Conservation (phyloP, 768 basidiomycete genomes). For the Leucosporidium yakuticum region DNA sequence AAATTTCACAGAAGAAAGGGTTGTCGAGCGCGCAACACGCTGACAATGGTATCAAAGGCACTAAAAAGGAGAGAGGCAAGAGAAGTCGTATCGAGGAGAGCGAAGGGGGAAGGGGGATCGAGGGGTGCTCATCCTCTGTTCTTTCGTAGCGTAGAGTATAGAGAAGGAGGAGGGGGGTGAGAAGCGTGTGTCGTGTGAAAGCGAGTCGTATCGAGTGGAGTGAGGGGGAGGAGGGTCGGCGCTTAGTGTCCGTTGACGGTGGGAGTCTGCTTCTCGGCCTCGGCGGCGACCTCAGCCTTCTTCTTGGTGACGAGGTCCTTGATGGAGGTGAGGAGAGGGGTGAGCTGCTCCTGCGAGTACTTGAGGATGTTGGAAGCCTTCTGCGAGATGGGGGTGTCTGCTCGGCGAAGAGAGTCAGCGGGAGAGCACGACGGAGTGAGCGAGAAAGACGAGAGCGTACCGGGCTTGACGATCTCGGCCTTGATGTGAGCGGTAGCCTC, state of each 20-base stretch:
- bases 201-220: too few species aligned
- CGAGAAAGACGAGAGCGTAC: neutral
- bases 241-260: neutral
- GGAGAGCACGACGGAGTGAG: neutral
- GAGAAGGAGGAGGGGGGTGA: too few species aligned
- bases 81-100: too few species aligned
- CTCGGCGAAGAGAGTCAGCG: neutral
- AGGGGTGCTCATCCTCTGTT: too few species aligned
- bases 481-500: neutral
- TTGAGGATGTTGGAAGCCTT: neutral
- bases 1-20: too few species aligned
- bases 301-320: neutral
- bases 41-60: too few species aligned
- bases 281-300: constrained; percentile 4
- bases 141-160: too few species aligned
- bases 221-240: too few species aligned
- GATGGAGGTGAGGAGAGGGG: constrained; percentile 1
- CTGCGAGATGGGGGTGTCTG: neutral
- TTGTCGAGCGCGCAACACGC: too few species aligned
- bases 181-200: too few species aligned
- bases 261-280: neutral
- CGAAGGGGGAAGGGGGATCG: too few species aligned
- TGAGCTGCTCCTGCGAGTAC: constrained; percentile 5
- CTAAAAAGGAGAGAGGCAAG: too few species aligned
- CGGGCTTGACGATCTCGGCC: neutral